Conservation (phyloP, 2,329 filamentous ascomycete genomes). For the Fusarium hostae region DNA sequence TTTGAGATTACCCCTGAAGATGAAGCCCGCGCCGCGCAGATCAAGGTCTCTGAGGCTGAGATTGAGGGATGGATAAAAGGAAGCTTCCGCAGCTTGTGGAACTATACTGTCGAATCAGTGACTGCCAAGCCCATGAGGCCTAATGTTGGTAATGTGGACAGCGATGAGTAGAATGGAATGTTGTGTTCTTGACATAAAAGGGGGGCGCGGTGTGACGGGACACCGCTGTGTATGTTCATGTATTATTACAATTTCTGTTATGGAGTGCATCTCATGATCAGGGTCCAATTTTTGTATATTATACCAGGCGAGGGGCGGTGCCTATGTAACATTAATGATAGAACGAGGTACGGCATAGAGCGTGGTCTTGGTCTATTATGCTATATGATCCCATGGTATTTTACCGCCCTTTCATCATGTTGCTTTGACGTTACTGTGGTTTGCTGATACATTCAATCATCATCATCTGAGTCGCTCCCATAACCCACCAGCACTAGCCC, state of each 20-base stretch:
- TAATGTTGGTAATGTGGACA: slow-evolving; percentile 55
- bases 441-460: background rate
- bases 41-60: slow-evolving; percentile 74
- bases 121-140: slow-evolving; percentile 54
- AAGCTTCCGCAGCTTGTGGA: slow-evolving; percentile 62
- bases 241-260: slow-evolving; percentile 31
- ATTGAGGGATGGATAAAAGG: slow-evolving; percentile 77
- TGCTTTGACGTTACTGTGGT: background rate
- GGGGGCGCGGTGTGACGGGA: background rate
- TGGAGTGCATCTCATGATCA: slow-evolving; percentile 17
- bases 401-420: slow-evolving; percentile 29
- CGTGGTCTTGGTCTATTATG: slow-evolving; percentile 24
- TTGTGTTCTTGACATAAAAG: background rate
- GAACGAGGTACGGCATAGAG: slow-evolving; percentile 28
- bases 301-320: slow-evolving; percentile 31
- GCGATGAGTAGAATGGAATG: slow-evolving; percentile 44
- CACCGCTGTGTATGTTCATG: slow-evolving; percentile 28
- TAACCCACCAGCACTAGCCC: slow-evolving; percentile 63
- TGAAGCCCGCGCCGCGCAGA: slow-evolving; percentile 71
- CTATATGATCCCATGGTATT: slow-evolving; percentile 30
- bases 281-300: slow-evolving; percentile 35
- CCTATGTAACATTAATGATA: slow-evolving; percentile 30
- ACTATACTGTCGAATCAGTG: slow-evolving; percentile 60
- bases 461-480: slow-evolving; percentile 60
- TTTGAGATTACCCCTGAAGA: slow-evolving; percentile 78